A percentile compares a stretch with the other conserved stretches of the same genome.
phyloP scores from a whole-genome alignment of 2,329 filamentous ascomycete genomes.

The Alternaria consortialis region DNA sequence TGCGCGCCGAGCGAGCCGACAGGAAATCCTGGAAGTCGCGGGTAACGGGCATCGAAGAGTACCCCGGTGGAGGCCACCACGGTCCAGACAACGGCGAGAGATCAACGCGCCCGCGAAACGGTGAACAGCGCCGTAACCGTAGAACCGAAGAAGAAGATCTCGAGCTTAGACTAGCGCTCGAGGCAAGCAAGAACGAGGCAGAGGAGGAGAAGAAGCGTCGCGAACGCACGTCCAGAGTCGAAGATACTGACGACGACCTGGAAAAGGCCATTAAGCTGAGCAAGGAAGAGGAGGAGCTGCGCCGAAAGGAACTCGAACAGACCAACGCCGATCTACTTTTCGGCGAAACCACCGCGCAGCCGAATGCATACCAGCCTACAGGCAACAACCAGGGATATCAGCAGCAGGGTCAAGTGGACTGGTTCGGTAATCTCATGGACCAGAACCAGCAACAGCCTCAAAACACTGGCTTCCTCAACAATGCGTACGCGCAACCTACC shows the following conservation, averaged over 20 bases:
- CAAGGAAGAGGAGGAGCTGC: slow-evolving; percentile 89
- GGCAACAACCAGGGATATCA: slow-evolving; percentile 98
- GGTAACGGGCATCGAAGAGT: slow-evolving; percentile 91
- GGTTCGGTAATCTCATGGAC: slow-evolving; percentile 94
- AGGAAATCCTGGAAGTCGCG: slow-evolving; percentile 96
- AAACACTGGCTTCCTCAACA: slow-evolving; percentile 72
- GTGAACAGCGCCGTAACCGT: slow-evolving; percentile 51
- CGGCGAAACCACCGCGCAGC: slow-evolving; percentile 74
- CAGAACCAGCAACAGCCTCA: slow-evolving; percentile 68
- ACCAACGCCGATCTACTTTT: slow-evolving; percentile 88
- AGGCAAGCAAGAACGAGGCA: slow-evolving; percentile 94
- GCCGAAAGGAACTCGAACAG: slow-evolving; percentile 85
- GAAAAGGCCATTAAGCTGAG: slow-evolving; percentile 95
- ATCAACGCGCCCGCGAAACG: slow-evolving; percentile 51
- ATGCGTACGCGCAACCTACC: slow-evolving; percentile 78
- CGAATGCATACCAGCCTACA: slow-evolving; percentile 77
- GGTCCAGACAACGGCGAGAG: slow-evolving; percentile 50
- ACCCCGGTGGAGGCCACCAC: slow-evolving; percentile 56
- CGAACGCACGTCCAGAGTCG: slow-evolving; percentile 58
- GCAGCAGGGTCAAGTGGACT: slow-evolving; percentile 94
- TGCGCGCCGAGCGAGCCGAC: slow-evolving; percentile 89
- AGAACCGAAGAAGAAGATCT: slow-evolving; percentile 82
- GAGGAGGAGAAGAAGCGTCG: slow-evolving; percentile 86
- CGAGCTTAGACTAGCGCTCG: slow-evolving; percentile 88
- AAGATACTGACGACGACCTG: slow-evolving; percentile 80